Evolutionary conservation across 2,329 filamentous ascomycete genomes (phyloP), one percentile per base, ranked within the genome.

Genomic region (Claviceps pazoutovae): DNA sequence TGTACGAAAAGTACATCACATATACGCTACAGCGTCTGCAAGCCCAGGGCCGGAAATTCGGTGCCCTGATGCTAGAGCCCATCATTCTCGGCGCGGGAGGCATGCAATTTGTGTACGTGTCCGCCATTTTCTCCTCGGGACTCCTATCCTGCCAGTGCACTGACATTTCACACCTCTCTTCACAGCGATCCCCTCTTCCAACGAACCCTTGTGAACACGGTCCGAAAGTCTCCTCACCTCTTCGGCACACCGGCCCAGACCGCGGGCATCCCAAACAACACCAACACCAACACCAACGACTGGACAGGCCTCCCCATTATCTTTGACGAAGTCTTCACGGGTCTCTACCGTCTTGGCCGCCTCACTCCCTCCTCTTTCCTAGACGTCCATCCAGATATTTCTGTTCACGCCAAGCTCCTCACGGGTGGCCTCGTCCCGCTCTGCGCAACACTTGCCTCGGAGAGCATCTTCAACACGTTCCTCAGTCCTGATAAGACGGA

Each of bases 291-390:
- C 19, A 19, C 19, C 19, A 19, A 19, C 19, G 56, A 69, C 34
- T 94, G 88, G 88, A 73, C 74, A 1, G 86, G 88, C 2, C 75
- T 94, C 4, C 88, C 88, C 0, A 70, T 94, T 41, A 74, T 94
- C 58, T 88, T 88, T 57, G 88, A 95, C 62, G 88, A 94, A 63
- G 88, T 94, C 38, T 94, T 95, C 66, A 91, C 87, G 0, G 88
- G 88, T 1, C 71, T 94, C 4, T 90, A 90, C 64, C 85, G 88
- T 13, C 79, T 95, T 0, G 88, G 88, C 2, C 78, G 82, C 41
- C 80, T 83, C 61, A 82, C 78, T 1, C 75, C 86, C 0, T 79
- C 84, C 0, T 82, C 82, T 0, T 86, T 91, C 64, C 75, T 94
- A 3, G 71, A 72, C 5, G 69, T 80, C 0, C 66, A 86, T 36